These are phyloP conservation scores for Vaccinium corymbosum DNA, from an alignment of 148 eudicot species.

Conservation along the genomic window DNA sequence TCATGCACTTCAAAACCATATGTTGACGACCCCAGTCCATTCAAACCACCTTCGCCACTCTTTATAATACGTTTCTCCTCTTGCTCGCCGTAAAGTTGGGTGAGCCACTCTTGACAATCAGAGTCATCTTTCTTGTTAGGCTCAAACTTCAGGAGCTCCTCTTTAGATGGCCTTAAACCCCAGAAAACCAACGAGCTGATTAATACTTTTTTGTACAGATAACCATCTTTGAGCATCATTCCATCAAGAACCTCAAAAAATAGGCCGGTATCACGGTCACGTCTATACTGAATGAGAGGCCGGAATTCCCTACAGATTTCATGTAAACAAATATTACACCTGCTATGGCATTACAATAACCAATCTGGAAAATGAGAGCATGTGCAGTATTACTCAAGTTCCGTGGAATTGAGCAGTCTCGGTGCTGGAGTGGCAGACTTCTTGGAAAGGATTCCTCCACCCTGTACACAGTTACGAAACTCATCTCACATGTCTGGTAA, in stretches of 20 bases:
- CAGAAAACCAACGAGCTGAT: constrained; percentile 67
- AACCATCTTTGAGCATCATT: constrained; percentile 85
- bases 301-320: constrained; percentile 69
- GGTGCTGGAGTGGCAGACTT: constrained; percentile 62
- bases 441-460: constrained; percentile 64
- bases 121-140: constrained; percentile 56
- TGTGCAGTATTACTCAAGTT: constrained; percentile 62
- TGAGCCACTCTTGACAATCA: constrained; percentile 74
- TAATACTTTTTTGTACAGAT: constrained; percentile 68
- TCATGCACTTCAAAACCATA: constrained; percentile 68
- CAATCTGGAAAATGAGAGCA: not conserved
- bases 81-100: constrained; percentile 78
- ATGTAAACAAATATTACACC: constrained; percentile 14
- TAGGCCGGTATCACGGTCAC: constrained; percentile 81
- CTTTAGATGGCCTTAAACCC: constrained; percentile 73
- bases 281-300: constrained; percentile 74
- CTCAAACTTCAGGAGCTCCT: constrained; percentile 76
- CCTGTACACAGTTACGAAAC: constrained; percentile 36
- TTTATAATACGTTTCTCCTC: constrained; percentile 32
- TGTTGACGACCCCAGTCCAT: constrained; percentile 73
- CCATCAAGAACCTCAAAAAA: constrained; percentile 79
- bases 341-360: constrained; percentile 1
- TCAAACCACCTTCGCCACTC: constrained; percentile 65
- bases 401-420: constrained; percentile 69
- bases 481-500: not conserved